Evolutionary conservation across 331 rosid species (phyloP), one percentile per base, ranked within the genome.

Genomic region (Malus hybrid): DNA sequence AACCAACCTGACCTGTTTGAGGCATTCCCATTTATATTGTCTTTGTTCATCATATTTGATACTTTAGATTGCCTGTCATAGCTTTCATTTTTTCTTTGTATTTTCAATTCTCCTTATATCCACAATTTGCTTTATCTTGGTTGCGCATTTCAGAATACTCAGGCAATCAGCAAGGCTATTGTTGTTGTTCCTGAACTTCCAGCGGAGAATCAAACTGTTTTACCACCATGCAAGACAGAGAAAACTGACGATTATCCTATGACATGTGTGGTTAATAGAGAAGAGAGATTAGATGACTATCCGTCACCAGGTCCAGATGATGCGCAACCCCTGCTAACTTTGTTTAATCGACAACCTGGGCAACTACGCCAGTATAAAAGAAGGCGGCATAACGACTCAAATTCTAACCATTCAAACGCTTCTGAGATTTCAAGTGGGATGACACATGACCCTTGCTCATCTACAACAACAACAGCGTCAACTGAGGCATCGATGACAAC

Each of bases 201-300:
- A 7, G 83, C 77, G 24, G 92, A 86, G 71, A 81, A 89, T 24
- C 91, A 77, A 74, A 84, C 80, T 67, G 84, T 75, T 65, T 81
- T 85, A 55, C 82, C 86, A 16, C 87, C 74, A 68, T 92, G 98
- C 90, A 92, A 92, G 84, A 86, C 85, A 72, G 99, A 90, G 84
- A 88, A 87, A 63, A 78, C 81, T 81, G 89, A 90, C 11, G 94
- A 87, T 77, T 88, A 56, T 75, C 87, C 85, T 19, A 79, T 85
- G 60, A 82, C 84, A 14, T 87, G 86, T 78, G 76, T 79, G 20
- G 84, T 73, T 28, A 81, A 77, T 34, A 70, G 62, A 24, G 85
- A 81, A 68, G 97, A 90, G 76, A 90, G 88, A 52, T 78, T 86
- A 87, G 90, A 89, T 19, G 92, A 81, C 78, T 86, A 62, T 78